These are phyloP conservation scores for Sanguinoderma infundibulare DNA, from an alignment of 1,284 basidiomycete genomes.

Conservation along the genomic window DNA sequence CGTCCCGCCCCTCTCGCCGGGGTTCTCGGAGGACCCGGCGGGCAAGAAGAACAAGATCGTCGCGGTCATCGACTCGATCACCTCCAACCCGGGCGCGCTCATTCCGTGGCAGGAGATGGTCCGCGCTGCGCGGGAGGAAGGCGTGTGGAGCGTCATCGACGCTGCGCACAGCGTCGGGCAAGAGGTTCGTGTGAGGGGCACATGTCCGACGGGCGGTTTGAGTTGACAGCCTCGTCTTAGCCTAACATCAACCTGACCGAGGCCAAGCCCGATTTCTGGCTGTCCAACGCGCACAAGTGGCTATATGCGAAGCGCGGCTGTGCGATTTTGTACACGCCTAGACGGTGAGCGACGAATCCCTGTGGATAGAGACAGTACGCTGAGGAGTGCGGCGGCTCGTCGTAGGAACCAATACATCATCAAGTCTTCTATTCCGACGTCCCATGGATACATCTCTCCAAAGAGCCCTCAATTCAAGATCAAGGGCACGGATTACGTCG, in stretches of 20 bases:
- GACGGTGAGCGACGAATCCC: slow-evolving; percentile 50
- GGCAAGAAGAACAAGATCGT: slow-evolving; percentile 59
- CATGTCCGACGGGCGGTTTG: too few relatives aligned
- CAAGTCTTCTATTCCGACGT: slow-evolving; percentile 76
- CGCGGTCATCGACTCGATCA: slow-evolving; percentile 80
- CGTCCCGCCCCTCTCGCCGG: slow-evolving; percentile 23
- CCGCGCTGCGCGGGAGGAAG: slow-evolving; percentile 68
- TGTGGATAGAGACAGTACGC: too few relatives aligned
- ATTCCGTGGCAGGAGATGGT: slow-evolving; percentile 85
- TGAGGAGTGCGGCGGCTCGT: too few relatives aligned
- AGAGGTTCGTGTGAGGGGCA: too few relatives aligned
- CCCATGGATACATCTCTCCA: slow-evolving; percentile 55
- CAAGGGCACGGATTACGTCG: slow-evolving; percentile 49
- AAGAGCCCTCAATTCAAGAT: not conserved
- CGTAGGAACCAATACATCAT: slow-evolving; percentile 81
- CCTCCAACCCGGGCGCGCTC: slow-evolving; percentile 69
- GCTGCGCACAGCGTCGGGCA: slow-evolving; percentile 84
- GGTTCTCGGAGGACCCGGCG: slow-evolving; percentile 1
- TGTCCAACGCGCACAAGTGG: slow-evolving; percentile 91
- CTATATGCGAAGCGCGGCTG: slow-evolving; percentile 73
- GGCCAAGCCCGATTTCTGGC: slow-evolving; percentile 78
- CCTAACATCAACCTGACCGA: slow-evolving; percentile 61
- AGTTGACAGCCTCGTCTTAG: slow-evolving; percentile 20
- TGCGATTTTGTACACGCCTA: slow-evolving; percentile 80
- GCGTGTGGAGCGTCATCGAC: slow-evolving; percentile 76